phyloP scores from a whole-genome alignment of 768 basidiomycete genomes.

The Auricularia cornea region DNA sequence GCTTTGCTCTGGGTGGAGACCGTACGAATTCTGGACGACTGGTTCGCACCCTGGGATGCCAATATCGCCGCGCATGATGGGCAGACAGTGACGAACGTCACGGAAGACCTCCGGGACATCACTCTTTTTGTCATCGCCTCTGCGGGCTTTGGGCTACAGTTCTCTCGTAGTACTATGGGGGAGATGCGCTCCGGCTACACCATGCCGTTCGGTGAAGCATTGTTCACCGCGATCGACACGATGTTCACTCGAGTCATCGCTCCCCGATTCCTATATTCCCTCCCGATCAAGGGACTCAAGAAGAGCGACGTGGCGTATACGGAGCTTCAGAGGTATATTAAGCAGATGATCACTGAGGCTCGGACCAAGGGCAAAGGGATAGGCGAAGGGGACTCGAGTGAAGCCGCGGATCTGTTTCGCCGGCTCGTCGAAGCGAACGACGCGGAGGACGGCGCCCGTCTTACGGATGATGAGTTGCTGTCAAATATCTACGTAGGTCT shows the following conservation, averaged over 20 bases:
- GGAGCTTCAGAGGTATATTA: constrained; percentile 32
- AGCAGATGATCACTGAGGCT: constrained; percentile 32
- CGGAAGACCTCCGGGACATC: background rate
- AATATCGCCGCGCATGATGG: background rate
- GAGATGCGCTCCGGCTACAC: constrained; percentile 21
- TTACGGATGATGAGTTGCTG: constrained; percentile 39
- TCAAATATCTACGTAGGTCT: constrained; percentile 42
- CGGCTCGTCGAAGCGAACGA: constrained; percentile 42
- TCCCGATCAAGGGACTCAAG: constrained; percentile 29
- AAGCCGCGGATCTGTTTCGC: constrained; percentile 31
- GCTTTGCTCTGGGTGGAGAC: background rate
- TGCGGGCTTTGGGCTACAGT: constrained; percentile 35
- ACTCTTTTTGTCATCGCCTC: constrained; percentile 24
- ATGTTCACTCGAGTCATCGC: constrained; percentile 23
- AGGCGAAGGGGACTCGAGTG: background rate
- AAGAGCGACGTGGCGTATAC: constrained; percentile 26
- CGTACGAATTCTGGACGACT: background rate
- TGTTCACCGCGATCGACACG: constrained; percentile 23
- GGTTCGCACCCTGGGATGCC: background rate
- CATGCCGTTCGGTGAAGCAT: constrained; percentile 21
- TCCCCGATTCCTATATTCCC: constrained; percentile 4
- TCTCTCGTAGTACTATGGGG: constrained; percentile 22
- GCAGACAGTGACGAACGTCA: background rate
- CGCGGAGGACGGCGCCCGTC: constrained; percentile 18
- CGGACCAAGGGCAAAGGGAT: constrained; percentile 10